Evolutionary conservation across 2,329 filamentous ascomycete species (phyloP), one percentile per base, ranked within the genome.

Genomic region (Penicillium sp.): DNA sequence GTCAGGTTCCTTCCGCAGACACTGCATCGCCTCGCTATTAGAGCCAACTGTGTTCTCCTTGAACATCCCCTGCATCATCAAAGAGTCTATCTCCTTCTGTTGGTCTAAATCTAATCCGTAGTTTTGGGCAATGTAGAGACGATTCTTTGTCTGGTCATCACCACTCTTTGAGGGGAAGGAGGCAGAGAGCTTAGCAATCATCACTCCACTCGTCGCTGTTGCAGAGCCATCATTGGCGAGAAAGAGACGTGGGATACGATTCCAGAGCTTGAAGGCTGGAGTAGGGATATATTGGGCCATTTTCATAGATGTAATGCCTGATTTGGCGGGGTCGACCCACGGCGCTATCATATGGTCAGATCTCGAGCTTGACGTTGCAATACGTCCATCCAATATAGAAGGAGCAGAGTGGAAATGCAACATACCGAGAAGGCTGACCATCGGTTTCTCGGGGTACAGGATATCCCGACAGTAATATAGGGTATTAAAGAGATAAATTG

Each of bases 401-500:
- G 16, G 5, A 24, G 8, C 22, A n/a, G 2, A 26, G 4, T 16
- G 24, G 2, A 24, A 37, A 14, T 7, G 2, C 11, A 22, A 34
- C 53, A 22, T 40, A 55, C 53, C 53, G 46, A 52, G 22, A 8
- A 55, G 10, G 2, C 29, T 35, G 4, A 32, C 40, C 6, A 18
- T 14, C 14, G 48, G 34, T 13, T 42, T 29, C 11, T 40, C 26
- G 0, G 53, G 48, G 42, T 45, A 16, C 57, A 79, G 66, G 20
- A 78, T 60, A 6, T 67, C 48, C 5, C 69, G 73, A 32, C 68
- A 64, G 8, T 68, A 59, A 32, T 62, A 61, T 18, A 80, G 56
- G 13, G 76, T 73, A 50, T 79, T 79, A 31, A 80, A 61, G 2
- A 69, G 59, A 57, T 77, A 79, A 2, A 78, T 66, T 1, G 75